phyloP scores from a whole-genome alignment of 2,329 filamentous ascomycete species.

The Tolypocladium endophyticum region DNA sequence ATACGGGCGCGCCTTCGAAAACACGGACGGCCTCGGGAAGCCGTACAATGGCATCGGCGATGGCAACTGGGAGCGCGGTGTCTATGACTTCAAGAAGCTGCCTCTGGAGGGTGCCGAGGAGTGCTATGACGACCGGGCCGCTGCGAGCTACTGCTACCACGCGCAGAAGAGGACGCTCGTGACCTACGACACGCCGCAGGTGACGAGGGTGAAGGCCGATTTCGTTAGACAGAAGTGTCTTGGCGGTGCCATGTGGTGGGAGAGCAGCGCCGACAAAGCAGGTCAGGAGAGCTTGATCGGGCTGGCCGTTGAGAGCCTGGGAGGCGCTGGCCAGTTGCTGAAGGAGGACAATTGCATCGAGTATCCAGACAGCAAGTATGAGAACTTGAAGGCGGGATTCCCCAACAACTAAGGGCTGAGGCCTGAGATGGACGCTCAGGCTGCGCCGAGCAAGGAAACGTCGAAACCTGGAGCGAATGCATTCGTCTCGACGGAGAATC shows the following conservation, averaged over 20 bases:
- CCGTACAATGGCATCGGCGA: slow-evolving; percentile 62
- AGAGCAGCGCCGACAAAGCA: slow-evolving; percentile 66
- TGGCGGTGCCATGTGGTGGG: slow-evolving; percentile 97
- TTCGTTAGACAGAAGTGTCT: slow-evolving; percentile 59
- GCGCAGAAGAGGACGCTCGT: slow-evolving; percentile 54
- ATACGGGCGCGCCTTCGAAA: slow-evolving; percentile 77
- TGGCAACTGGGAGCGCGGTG: slow-evolving; percentile 75
- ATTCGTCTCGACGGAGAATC: no score
- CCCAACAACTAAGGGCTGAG: slow-evolving; percentile 26
- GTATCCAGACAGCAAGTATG: slow-evolving; percentile 59
- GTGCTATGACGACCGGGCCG: slow-evolving; percentile 48
- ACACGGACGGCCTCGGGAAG: slow-evolving; percentile 63
- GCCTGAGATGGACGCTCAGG: not conserved
- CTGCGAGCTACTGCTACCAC: slow-evolving; percentile 73
- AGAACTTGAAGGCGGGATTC: slow-evolving; percentile 54
- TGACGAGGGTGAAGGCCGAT: slow-evolving; percentile 58
- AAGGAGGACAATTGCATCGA: slow-evolving; percentile 46
- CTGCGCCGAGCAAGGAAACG: not conserved
- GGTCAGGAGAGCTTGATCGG: slow-evolving; percentile 58
- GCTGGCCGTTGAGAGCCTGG: slow-evolving; percentile 49
- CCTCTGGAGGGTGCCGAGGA: slow-evolving; percentile 59
- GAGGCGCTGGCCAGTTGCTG: slow-evolving; percentile 39
- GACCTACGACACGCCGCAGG: slow-evolving; percentile 63
- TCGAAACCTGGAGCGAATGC: not conserved
- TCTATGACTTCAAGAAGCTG: slow-evolving; percentile 82